A percentile compares a stretch with the other conserved stretches of the same genome.
phyloP scores from a whole-genome alignment of 495 filamentous ascomycete genomes.

The Penicillium daleae region DNA sequence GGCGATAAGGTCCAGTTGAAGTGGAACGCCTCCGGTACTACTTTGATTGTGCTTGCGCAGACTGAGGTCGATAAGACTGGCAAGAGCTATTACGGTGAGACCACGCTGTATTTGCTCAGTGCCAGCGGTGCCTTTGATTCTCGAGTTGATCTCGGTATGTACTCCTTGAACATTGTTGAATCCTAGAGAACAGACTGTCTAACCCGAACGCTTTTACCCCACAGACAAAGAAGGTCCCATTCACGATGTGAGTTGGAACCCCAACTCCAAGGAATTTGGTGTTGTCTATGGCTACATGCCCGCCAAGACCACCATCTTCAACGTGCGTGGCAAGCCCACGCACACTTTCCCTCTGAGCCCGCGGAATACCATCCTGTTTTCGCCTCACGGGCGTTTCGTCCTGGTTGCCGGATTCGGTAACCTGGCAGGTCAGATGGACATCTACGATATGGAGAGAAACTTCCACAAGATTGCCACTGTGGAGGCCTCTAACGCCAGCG shows the following conservation, averaged over 20 bases:
- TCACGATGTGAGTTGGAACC: slow-evolving; percentile 97
- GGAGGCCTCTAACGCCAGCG: slow-evolving; percentile 91
- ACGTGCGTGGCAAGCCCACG: slow-evolving; percentile 74
- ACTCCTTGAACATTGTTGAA: background rate
- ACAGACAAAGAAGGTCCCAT: slow-evolving; percentile 96
- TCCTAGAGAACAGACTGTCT: background rate
- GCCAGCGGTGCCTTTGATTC: slow-evolving; percentile 92
- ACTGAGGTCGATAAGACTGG: slow-evolving; percentile 97
- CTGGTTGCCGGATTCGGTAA: slow-evolving; percentile 97
- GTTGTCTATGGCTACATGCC: slow-evolving; percentile 98
- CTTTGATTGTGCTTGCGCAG: slow-evolving; percentile 91
- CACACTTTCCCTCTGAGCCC: slow-evolving; percentile 84
- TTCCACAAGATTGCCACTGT: slow-evolving; percentile 90
- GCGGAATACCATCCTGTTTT: slow-evolving; percentile 94
- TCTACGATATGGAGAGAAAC: slow-evolving; percentile 93
- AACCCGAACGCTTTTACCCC: background rate
- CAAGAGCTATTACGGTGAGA: slow-evolving; percentile 99
- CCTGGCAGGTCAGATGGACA: slow-evolving; percentile 94
- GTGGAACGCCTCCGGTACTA: slow-evolving; percentile 92
- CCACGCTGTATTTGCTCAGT: slow-evolving; percentile 92
- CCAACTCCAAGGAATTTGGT: slow-evolving; percentile 94
- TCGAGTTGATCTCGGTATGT: slow-evolving; percentile 74
- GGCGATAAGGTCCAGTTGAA: slow-evolving; percentile 98
- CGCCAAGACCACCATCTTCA: slow-evolving; percentile 96
- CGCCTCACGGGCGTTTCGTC: slow-evolving; percentile 89